Evolutionary conservation across 2,329 filamentous ascomycete species (phyloP).

Genomic region (Fusarium aywerte): DNA sequence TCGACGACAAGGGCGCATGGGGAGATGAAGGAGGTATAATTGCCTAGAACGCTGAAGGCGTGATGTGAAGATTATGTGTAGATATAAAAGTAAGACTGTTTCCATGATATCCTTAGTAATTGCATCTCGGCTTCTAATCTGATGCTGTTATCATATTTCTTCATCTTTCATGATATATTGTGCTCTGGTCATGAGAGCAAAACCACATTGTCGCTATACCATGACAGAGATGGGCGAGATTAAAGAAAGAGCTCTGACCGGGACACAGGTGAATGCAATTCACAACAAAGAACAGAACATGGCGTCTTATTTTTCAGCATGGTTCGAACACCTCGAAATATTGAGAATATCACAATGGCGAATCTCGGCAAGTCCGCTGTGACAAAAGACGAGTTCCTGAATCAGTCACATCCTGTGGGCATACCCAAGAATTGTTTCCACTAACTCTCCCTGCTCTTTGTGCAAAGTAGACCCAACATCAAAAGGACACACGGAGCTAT

Average conservation of each 20-base stretch:
- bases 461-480: neutral
- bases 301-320: neutral
- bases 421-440: neutral
- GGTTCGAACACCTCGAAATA: neutral
- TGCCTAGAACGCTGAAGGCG: neutral
- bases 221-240: neutral
- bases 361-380: neutral
- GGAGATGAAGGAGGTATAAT: constrained; percentile 1
- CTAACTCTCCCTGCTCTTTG: constrained; percentile 16
- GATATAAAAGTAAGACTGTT: constrained; percentile 32
- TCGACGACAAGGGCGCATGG: constrained; percentile 15
- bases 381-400: neutral
- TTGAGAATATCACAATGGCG: neutral
- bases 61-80: constrained; percentile 32
- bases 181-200: neutral
- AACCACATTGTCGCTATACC: neutral
- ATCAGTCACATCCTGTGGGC: neutral
- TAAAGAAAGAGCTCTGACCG: neutral
- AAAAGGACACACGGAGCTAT: neutral
- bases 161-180: neutral
- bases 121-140: neutral
- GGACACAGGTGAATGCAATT: neutral
- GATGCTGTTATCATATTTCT: neutral
- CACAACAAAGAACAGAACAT: constrained; percentile 19
- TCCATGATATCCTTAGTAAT: neutral